Evolutionary conservation across 1,139 yeast species (phyloP).

Genomic region (Debaryomycetaceae sp.): DNA sequence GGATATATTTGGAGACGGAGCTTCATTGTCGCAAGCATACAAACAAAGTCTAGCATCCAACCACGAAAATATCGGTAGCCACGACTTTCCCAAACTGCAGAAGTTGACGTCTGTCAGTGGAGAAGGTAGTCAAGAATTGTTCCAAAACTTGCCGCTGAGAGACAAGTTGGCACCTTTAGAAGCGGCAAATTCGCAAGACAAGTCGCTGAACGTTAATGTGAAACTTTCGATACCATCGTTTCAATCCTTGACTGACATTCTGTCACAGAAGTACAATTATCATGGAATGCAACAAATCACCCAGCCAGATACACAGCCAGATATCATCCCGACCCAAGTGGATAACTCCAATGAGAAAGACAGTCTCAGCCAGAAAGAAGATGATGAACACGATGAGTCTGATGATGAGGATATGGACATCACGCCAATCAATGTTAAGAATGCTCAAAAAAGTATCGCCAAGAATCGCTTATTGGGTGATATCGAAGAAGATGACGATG

Average conservation of each 20-base stretch:
- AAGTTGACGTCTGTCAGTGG: not conserved
- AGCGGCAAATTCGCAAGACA: not conserved
- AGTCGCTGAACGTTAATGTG: not conserved
- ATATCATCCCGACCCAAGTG: constrained; percentile 14
- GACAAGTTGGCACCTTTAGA: too few species aligned
- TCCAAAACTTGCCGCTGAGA: not conserved
- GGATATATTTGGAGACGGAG: constrained; percentile 3
- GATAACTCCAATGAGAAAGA: constrained; percentile 13
- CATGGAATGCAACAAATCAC: not conserved
- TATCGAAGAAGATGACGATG: constrained; percentile 16
- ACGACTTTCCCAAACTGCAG: not conserved
- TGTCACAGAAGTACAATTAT: not conserved
- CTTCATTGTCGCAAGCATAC: constrained; percentile 5
- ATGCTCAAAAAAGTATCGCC: constrained; percentile 21
- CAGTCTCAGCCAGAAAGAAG: constrained; percentile 4
- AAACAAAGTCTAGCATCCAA: constrained; percentile 1
- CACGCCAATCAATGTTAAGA: constrained; percentile 22
- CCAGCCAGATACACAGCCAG: constrained; percentile 10
- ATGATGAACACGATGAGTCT: not conserved
- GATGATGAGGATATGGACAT: constrained; percentile 25
- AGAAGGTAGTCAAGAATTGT: not conserved
- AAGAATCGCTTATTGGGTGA: constrained; percentile 11
- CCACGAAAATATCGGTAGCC: not conserved
- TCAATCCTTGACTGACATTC: not conserved
- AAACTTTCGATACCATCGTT: not conserved